These are phyloP conservation scores for Alternaria consortialis DNA, from an alignment of 2,329 filamentous ascomycete species.

Conservation along the genomic window DNA sequence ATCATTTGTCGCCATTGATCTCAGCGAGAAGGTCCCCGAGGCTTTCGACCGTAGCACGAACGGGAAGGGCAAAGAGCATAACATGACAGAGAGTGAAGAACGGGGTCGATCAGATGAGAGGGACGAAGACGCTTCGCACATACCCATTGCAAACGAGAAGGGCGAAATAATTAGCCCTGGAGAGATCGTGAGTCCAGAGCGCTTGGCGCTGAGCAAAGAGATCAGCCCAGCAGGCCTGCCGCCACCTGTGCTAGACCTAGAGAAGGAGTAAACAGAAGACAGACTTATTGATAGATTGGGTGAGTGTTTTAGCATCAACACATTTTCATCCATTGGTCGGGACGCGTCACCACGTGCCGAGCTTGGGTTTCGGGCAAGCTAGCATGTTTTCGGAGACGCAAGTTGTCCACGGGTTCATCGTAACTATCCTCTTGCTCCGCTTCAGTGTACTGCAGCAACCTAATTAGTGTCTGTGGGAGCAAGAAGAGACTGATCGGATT, in stretches of 20 bases:
- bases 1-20: conserved; percentile 61
- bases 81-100: conserved; percentile 25
- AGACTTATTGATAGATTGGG: neutral
- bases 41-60: conserved; percentile 48
- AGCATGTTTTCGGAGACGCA: no score
- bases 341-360: no score
- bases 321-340: neutral
- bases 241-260: conserved; percentile 20
- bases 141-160: conserved; percentile 17
- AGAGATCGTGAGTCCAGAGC: neutral
- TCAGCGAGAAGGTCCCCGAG: conserved; percentile 59
- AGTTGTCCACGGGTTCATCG: no score
- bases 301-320: neutral
- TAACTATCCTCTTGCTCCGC: no score
- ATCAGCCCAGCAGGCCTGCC: conserved; percentile 16
- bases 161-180: conserved; percentile 6
- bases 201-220: conserved; percentile 9
- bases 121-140: conserved; percentile 8
- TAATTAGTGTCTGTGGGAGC: no score
- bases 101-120: conserved; percentile 32
- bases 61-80: conserved; percentile 32
- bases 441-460: no score
- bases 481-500: no score
- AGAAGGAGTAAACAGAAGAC: conserved; percentile 1
- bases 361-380: no score